Base-by-base conservation (phyloP, 2,329 filamentous ascomycete species). In the Exophiala calicioides region DNA sequence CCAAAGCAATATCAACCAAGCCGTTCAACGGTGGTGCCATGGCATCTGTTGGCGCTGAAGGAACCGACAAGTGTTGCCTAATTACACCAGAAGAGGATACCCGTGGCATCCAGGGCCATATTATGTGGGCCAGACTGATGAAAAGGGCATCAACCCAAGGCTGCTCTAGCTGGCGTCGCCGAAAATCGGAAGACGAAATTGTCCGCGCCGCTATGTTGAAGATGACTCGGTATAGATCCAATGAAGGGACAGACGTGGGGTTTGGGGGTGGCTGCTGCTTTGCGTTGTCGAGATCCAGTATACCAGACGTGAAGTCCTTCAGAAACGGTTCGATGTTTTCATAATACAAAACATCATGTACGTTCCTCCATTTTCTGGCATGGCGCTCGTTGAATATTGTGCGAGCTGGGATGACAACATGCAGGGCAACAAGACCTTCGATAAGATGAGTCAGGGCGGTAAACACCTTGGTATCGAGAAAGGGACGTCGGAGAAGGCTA, bases 121-220 rank as follows among this genome's bases (percentile, higher is more conserved):
- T 64, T 31, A 67, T 56, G 46, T 72, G 65, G 5, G 66, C 63
- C 32, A 74, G 61, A 21, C 63, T 62, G 18, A 68, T 65, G 44
- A 77, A 76, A n/a, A 75, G 60, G 2, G 66, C 67, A 57, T 76
- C 73, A 38, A 79, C 57, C 74, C 75, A 78, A 10, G 67, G 63
- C 29, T 69, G 69, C 58, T 78, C 75, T 18, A 68, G 60, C 5
- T 66, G 67, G 53, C 72, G 67, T 27, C 68, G 62, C 33, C 65
- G 64, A 34, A 71, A 71, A 8, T 68, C 66, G 45, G 69, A 65
- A 45, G 70, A 63, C 13, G 69, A 70, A 12, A 75, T 63, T 61
- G 19, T 68, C 63, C 44, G 60, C 57, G 26, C 70, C 60, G 5
- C 65, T 59, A 54, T 68, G 59, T 9, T 66, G n/a, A 69, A 61